Evolutionary conservation across 306 rosid genomes (phyloP), one percentile per base, ranked within the genome.

Genomic region (Chamaecrista fasciculata): DNA sequence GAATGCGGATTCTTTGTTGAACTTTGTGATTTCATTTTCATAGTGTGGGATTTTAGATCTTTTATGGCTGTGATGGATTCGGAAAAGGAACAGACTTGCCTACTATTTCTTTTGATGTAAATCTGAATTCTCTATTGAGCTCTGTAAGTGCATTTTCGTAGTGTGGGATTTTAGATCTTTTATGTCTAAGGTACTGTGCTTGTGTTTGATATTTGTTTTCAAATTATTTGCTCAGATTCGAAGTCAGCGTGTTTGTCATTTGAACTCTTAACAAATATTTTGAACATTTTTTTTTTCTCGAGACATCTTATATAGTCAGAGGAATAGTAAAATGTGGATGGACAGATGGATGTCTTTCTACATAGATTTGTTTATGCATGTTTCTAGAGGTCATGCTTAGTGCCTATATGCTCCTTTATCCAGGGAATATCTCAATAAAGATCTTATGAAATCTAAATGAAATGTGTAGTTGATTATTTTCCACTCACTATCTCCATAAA

Each of bases 151-250:
- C 36, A 12, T 44, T 67, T 49, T 2, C 7, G n/a, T n/a, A n/a
- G n/a, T n/a, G n/a, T n/a, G n/a, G n/a, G n/a, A 7, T 69, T 68
- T 65, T 79, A 74, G 80, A 79, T 79, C 77, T 70, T 29, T 7
- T 29, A 48, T 63, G 2, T n/a, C n/a, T n/a, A n/a, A n/a, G n/a
- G n/a, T n/a, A 8, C 19, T 24, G 18, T 11, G 9, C 43, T 39
- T 4, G 31, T 12, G 40, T 72, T 57, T 28, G 6, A 11, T 50
- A 0, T 11, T 11, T 37, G 43, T 49, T 39, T 3, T 42, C 21
- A 2, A 10, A 8, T 48, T 71, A 7, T 71, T 50, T 33, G 6
- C 43, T 23, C 3, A 10, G n/a, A 40, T 10, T 11, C 12, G 12
- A 40, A 10, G 11, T 40, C n/a, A 40, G 11, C n/a, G 0, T 40